Evolutionary conservation across 345 rosid genomes (phyloP).

Genomic region (Heritiera littoralis): DNA sequence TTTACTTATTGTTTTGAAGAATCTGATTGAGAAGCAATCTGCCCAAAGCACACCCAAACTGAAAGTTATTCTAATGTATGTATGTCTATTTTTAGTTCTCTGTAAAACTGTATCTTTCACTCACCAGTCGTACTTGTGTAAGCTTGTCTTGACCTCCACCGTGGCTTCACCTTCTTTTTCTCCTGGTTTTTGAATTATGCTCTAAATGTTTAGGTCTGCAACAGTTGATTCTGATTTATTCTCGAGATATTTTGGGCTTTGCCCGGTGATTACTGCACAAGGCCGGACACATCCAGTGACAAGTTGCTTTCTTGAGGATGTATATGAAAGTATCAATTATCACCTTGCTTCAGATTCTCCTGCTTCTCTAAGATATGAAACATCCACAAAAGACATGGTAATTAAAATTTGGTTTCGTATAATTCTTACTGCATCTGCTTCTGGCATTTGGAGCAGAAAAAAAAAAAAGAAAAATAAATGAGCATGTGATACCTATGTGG

Average conservation of each 20-base stretch:
- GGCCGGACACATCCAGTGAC: constrained; percentile 92
- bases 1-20: constrained; percentile 88
- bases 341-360: constrained; percentile 83
- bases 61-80: constrained; percentile 95
- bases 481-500: background rate
- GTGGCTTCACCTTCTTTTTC: background rate
- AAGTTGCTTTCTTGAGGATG: constrained; percentile 77
- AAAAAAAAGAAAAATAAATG: background rate
- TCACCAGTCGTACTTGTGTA: background rate
- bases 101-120: constrained; percentile 8
- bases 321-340: constrained; percentile 69
- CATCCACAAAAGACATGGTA: constrained; percentile 62
- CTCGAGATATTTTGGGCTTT: constrained; percentile 80
- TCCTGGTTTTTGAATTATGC: constrained; percentile 5
- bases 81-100: constrained; percentile 27
- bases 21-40: constrained; percentile 79
- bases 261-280: constrained; percentile 86
- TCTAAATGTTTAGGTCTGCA: constrained; percentile 68
- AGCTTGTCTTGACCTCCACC: background rate
- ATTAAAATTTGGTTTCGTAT: constrained; percentile 16
- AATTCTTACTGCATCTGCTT: background rate
- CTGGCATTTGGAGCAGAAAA: background rate
- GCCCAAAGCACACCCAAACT: constrained; percentile 48
- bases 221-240: constrained; percentile 87
- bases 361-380: constrained; percentile 61